Evolutionary conservation across 768 basidiomycete genomes (phyloP).

Genomic region (Hysterangium stoloniferum): DNA sequence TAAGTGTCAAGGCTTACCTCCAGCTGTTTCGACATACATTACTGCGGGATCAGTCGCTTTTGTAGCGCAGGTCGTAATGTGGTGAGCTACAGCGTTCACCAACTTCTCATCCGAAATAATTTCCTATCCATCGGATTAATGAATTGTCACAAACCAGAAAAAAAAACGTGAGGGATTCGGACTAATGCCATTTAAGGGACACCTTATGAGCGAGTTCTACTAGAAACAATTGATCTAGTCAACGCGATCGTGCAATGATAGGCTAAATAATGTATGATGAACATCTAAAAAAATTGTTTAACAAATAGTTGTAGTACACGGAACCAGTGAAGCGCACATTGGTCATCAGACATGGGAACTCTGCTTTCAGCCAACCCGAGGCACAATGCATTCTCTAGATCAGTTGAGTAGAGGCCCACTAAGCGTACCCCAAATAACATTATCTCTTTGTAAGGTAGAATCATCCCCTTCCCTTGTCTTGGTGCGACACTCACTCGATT

Average conservation of each 20-base stretch:
- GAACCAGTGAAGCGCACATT: no score
- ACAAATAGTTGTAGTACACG: no score
- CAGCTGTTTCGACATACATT: conserved; percentile 90
- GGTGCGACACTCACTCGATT: conserved; percentile 20
- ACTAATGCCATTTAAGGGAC: no score
- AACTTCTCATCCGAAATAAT: conserved; percentile 62
- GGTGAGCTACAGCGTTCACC: conserved; percentile 51
- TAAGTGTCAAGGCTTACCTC: conserved; percentile 55
- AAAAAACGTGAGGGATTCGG: no score
- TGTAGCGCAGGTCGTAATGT: conserved; percentile 50
- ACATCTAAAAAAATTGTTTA: no score
- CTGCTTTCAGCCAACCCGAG: conserved; percentile 26
- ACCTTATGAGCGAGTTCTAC: no score
- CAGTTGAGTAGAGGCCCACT: no score
- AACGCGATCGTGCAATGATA: no score
- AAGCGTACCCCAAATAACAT: background rate
- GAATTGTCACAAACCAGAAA: conserved; percentile 3
- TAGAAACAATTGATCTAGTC: no score
- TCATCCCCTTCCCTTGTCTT: background rate
- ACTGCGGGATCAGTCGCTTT: conserved; percentile 30
- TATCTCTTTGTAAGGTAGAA: no score
- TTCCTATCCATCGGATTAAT: conserved; percentile 18
- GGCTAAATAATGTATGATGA: no score
- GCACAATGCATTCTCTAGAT: conserved; percentile 23
- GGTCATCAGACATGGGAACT: background rate